These are phyloP conservation scores for Saccharomyces hybrid DNA, from an alignment of 1,139 yeast species.

Conservation along the genomic window DNA sequence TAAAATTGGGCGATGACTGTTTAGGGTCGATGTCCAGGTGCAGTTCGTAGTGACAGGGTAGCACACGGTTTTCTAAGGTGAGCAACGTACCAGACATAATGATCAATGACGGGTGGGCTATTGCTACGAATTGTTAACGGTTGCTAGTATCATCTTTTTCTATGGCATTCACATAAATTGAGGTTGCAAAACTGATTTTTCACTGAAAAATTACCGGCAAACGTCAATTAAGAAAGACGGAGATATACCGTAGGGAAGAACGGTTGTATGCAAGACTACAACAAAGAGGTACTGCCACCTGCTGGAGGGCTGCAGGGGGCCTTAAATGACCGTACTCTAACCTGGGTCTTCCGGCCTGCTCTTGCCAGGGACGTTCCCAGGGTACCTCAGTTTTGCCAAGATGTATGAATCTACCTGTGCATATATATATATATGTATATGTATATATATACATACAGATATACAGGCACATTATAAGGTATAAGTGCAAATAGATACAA, in stretches of 20 bases:
- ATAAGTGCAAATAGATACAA: not conserved
- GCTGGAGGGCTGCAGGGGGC: not conserved
- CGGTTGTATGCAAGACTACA: not conserved
- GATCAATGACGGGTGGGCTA: not conserved
- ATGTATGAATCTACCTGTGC: no score
- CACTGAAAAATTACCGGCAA: not conserved
- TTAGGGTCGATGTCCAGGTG: constrained; percentile 38
- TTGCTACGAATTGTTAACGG: not conserved
- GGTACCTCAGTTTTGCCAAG: no score
- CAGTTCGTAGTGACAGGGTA: constrained; percentile 43
- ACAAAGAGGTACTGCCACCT: not conserved
- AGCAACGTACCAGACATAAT: constrained; percentile 5
- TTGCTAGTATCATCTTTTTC: not conserved
- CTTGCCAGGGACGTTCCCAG: no score
- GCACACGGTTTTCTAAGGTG: constrained; percentile 13
- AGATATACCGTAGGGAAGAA: not conserved
- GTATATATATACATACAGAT: not conserved
- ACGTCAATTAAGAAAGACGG: not conserved
- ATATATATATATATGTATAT: not conserved
- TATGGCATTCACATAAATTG: not conserved
- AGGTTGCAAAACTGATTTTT: not conserved
- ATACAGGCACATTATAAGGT: not conserved
- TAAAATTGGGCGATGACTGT: constrained; percentile 45
- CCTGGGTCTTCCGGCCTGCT: no score
- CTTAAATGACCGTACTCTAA: no score